Conservation (phyloP, 2,329 filamentous ascomycete species). For the Aspergillus sp. region DNA sequence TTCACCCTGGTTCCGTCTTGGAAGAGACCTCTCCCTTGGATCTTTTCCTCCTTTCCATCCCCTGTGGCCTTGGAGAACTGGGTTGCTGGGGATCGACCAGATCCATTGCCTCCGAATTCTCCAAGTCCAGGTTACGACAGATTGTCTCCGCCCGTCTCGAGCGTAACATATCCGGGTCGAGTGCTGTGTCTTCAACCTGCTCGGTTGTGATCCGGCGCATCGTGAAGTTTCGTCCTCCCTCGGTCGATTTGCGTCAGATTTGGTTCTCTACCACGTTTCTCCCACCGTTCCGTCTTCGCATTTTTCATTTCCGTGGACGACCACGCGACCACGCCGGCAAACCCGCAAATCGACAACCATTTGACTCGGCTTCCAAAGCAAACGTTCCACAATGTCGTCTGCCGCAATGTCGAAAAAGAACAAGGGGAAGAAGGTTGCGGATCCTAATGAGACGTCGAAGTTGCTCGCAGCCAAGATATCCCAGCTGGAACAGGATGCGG, state of each 20-base stretch:
- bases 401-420: slow-evolving; percentile 67
- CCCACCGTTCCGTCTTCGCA: slow-evolving; percentile 24
- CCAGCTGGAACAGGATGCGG: slow-evolving; percentile 89
- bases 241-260: slow-evolving; percentile 15
- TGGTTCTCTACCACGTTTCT: slow-evolving; percentile 11
- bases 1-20: neutral
- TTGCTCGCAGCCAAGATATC: slow-evolving; percentile 90
- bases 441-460: slow-evolving; percentile 87
- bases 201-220: no score
- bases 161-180: slow-evolving; percentile 8
- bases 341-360: slow-evolving; percentile 37
- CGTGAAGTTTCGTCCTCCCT: slow-evolving; percentile 1
- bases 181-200: neutral
- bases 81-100: slow-evolving; percentile 22
- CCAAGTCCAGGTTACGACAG: slow-evolving; percentile 23
- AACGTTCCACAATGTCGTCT: slow-evolving; percentile 41
- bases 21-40: neutral
- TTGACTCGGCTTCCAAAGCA: slow-evolving; percentile 5
- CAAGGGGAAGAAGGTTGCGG: slow-evolving; percentile 80
- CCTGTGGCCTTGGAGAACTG: slow-evolving; percentile 21
- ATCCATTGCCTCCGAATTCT: slow-evolving; percentile 30
- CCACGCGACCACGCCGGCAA: slow-evolving; percentile 47
- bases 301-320: slow-evolving; percentile 39
- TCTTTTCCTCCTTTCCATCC: slow-evolving; percentile 5
- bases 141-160: slow-evolving; percentile 22